Evolutionary conservation across 495 filamentous ascomycete genomes (phyloP).

Genomic region (Amniculicola lignicola): DNA sequence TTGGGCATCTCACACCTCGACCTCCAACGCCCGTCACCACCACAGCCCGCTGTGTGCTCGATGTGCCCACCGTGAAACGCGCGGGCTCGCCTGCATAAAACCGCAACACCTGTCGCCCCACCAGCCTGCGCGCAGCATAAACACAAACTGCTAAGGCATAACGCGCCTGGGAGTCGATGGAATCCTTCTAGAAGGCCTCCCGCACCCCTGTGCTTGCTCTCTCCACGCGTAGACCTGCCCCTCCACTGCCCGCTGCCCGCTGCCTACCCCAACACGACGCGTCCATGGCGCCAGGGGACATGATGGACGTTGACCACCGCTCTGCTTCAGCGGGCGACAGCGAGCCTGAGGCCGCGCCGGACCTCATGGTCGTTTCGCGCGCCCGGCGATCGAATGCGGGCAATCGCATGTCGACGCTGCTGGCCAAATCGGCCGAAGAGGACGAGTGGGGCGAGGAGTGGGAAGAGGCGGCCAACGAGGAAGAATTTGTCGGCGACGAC

Average conservation of each 20-base stretch:
- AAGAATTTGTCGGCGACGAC: slow-evolving; percentile 74
- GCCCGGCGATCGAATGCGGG: slow-evolving; percentile 82
- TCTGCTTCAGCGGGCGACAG: slow-evolving; percentile 25
- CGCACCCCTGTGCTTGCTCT: slow-evolving; percentile 21
- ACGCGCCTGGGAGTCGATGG: slow-evolving; percentile 5
- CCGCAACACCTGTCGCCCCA: background rate
- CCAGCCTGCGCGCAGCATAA: slow-evolving; percentile 1
- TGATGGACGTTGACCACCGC: slow-evolving; percentile 9
- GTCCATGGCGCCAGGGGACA: slow-evolving; percentile 15
- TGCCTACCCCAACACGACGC: slow-evolving; percentile 1
- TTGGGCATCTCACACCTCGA: too few species aligned
- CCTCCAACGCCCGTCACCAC: too few species aligned
- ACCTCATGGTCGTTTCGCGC: slow-evolving; percentile 75
- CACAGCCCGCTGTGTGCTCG: background rate
- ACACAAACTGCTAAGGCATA: slow-evolving; percentile 17
- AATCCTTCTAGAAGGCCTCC: slow-evolving; percentile 31
- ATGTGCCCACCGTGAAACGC: slow-evolving; percentile 21
- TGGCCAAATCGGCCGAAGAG: slow-evolving; percentile 60
- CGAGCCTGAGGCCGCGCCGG: slow-evolving; percentile 49
- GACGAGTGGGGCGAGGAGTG: slow-evolving; percentile 73
- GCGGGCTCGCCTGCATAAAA: slow-evolving; percentile 9
- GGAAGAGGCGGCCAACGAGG: slow-evolving; percentile 61
- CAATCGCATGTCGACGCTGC: slow-evolving; percentile 73
- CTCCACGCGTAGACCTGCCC: slow-evolving; percentile 12
- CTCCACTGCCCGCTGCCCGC: background rate